Conservation (phyloP, 495 filamentous ascomycete genomes). For the Penicillium argentinense region DNA sequence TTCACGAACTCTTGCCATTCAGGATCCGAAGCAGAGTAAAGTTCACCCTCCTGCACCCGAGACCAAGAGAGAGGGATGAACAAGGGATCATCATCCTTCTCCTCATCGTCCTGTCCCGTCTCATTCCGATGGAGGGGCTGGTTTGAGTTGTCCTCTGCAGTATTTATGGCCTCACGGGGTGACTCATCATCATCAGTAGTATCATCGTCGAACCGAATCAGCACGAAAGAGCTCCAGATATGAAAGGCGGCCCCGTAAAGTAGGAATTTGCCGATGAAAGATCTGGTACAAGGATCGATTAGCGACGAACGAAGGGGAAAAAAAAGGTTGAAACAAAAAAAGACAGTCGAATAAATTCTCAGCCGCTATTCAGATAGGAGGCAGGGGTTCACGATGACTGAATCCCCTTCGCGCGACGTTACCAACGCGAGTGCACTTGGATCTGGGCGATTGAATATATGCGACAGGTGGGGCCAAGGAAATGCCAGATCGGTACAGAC, state of each 20-base stretch:
- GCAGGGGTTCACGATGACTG: no score
- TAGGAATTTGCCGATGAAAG: conserved; percentile 31
- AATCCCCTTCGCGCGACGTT: no score
- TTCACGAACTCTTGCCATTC: conserved; percentile 69
- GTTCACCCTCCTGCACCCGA: conserved; percentile 46
- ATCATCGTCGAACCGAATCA: conserved; percentile 40
- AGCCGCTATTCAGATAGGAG: no score
- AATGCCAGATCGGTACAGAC: no score
- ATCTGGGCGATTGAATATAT: no score
- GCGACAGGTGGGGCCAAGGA: no score
- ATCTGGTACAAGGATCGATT: conserved; percentile 18
- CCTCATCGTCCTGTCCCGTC: conserved; percentile 24
- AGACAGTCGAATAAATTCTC: no score
- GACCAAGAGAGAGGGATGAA: conserved; percentile 67
- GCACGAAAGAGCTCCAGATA: conserved; percentile 35
- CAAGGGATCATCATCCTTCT: conserved; percentile 37
- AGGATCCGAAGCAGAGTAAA: conserved; percentile 62
- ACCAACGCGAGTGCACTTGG: no score
- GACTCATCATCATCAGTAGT: conserved; percentile 24
- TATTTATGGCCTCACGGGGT: conserved; percentile 7
- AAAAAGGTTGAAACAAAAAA: no score
- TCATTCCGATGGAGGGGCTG: not conserved
- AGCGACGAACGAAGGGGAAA: no score
- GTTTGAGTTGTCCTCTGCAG: not conserved
- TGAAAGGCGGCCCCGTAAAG: conserved; percentile 42